Evolutionary conservation across 2,329 filamentous ascomycete genomes (phyloP).

Genomic region (Cladorrhinum sp.): DNA sequence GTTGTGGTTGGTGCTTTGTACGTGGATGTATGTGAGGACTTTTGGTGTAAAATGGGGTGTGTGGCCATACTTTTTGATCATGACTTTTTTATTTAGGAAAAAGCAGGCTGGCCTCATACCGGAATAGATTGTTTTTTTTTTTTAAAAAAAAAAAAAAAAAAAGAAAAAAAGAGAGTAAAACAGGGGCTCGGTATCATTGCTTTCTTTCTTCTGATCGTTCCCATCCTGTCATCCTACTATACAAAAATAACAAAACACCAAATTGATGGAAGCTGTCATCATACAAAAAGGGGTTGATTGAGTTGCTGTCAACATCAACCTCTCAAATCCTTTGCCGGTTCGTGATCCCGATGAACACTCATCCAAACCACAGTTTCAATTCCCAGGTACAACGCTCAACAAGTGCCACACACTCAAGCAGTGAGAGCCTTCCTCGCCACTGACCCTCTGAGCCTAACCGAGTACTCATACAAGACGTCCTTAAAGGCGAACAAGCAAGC

Average conservation of each 20-base stretch:
- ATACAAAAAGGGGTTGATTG: not conserved
- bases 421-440: conserved; percentile 40
- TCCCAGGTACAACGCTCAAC: not conserved
- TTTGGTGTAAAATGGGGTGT: too few species aligned
- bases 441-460: conserved; percentile 59
- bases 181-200: not conserved
- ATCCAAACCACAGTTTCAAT: not conserved
- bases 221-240: not conserved
- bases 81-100: too few species aligned
- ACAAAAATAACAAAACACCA: not conserved
- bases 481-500: conserved; percentile 98
- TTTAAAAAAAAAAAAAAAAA: not conserved
- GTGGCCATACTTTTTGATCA: too few species aligned
- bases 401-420: conserved; percentile 26
- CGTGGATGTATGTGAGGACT: too few species aligned
- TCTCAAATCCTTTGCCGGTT: not conserved
- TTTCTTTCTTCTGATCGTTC: not conserved
- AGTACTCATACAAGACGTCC: conserved; percentile 87
- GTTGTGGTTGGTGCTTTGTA: too few species aligned
- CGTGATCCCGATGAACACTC: not conserved
- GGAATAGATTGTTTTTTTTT: too few species aligned
- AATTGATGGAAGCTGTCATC: not conserved
- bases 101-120: too few species aligned
- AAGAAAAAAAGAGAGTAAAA: not conserved
- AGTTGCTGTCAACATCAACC: not conserved